These are phyloP conservation scores for Aspergillus homomorphus DNA, from an alignment of 495 filamentous ascomycete genomes.

Conservation along the genomic window DNA sequence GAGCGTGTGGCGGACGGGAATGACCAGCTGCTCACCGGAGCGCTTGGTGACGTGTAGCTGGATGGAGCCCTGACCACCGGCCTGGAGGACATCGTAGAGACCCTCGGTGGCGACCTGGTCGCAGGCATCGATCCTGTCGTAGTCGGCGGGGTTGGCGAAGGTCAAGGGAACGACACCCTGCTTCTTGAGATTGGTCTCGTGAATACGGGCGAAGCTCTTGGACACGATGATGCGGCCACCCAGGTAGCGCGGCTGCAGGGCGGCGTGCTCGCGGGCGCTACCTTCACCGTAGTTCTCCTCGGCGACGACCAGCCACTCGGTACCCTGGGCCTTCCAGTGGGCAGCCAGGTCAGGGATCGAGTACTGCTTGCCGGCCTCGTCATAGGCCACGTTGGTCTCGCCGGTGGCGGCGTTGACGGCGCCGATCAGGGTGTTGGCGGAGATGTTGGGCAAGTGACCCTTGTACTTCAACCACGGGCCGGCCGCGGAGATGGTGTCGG, in stretches of 20 bases:
- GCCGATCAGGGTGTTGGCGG: slow-evolving; percentile 91
- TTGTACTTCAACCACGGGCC: slow-evolving; percentile 99
- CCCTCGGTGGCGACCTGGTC: slow-evolving; percentile 81
- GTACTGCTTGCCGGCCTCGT: slow-evolving; percentile 62
- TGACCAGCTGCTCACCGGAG: slow-evolving; percentile 56
- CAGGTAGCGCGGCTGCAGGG: slow-evolving; percentile 91
- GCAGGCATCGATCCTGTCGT: slow-evolving; percentile 74
- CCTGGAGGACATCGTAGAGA: slow-evolving; percentile 73
- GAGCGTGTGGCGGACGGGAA: slow-evolving; percentile 65
- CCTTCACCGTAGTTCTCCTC: slow-evolving; percentile 99
- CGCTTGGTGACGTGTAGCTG: slow-evolving; percentile 59
- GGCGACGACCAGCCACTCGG: slow-evolving; percentile 85
- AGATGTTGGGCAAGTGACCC: slow-evolving; percentile 96
- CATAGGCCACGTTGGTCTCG: slow-evolving; percentile 88
- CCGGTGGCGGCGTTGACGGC: slow-evolving; percentile 88
- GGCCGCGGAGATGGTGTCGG: slow-evolving; percentile 95
- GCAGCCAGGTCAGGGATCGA: slow-evolving; percentile 80
- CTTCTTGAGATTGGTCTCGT: slow-evolving; percentile 99
- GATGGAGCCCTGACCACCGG: slow-evolving; percentile 78
- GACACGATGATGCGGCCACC: slow-evolving; percentile 83
- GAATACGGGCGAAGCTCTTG: slow-evolving; percentile 93
- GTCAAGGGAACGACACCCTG: slow-evolving; percentile 94
- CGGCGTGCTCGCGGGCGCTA: slow-evolving; percentile 90
- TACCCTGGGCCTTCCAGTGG: slow-evolving; percentile 68
- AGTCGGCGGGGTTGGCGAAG: slow-evolving; percentile 82